phyloP scores from a whole-genome alignment of 306 rosid genomes.

The Gastrolobium bilobum region DNA sequence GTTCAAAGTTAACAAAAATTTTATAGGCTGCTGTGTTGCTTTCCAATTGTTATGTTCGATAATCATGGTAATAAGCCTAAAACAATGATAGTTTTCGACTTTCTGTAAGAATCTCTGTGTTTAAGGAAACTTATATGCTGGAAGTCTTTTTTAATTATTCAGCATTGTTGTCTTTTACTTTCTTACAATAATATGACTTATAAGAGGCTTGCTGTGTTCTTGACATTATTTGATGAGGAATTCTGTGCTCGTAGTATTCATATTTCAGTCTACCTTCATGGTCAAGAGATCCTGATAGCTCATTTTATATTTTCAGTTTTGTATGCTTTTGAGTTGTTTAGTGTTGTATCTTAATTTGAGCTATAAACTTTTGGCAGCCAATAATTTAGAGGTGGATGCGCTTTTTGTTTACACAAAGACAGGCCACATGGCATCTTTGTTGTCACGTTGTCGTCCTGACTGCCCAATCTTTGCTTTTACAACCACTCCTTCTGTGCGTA shows the following conservation, averaged over 20 bases:
- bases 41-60: slow-evolving; percentile 39
- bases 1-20: background rate
- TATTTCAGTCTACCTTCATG: slow-evolving; percentile 33
- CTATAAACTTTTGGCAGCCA: slow-evolving; percentile 72
- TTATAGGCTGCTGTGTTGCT: slow-evolving; percentile 17
- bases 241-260: slow-evolving; percentile 22
- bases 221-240: slow-evolving; percentile 16
- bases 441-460: slow-evolving; percentile 97
- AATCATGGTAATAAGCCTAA: slow-evolving; percentile 3
- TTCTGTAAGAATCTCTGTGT: slow-evolving; percentile 14
- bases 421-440: slow-evolving; percentile 95
- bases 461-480: slow-evolving; percentile 98
- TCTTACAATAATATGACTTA: background rate
- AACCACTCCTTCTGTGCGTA: slow-evolving; percentile 76
- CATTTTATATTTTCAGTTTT: background rate
- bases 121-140: slow-evolving; percentile 8
- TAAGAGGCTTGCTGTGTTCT: slow-evolving; percentile 20
- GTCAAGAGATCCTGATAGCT: slow-evolving; percentile 7
- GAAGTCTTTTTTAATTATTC: background rate
- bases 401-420: slow-evolving; percentile 92
- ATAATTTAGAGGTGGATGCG: slow-evolving; percentile 93
- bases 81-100: background rate
- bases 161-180: slow-evolving; percentile 3
- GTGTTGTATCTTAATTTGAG: slow-evolving; percentile 25
- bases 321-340: slow-evolving; percentile 16